Evolutionary conservation across 1,139 yeast genomes (phyloP).

Genomic region (Hanseniaspora sp.): DNA sequence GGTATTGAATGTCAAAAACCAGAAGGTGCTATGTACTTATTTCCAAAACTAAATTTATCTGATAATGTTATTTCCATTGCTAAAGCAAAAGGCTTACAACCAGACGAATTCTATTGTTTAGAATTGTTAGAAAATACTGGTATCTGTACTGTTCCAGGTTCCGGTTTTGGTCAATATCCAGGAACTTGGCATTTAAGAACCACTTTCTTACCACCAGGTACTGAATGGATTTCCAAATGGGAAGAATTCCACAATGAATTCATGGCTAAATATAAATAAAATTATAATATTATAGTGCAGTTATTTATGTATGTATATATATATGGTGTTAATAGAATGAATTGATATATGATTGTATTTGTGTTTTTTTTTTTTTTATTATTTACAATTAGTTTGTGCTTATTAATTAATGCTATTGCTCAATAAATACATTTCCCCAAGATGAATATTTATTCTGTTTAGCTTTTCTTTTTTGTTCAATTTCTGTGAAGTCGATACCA

Average conservation of each 20-base stretch:
- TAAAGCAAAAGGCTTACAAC: constrained; percentile 40
- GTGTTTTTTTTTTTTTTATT: neutral
- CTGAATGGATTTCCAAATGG: constrained; percentile 75
- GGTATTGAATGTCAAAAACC: constrained; percentile 80
- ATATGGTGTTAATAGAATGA: neutral
- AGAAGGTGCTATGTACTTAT: constrained; percentile 94
- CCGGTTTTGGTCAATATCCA: constrained; percentile 86
- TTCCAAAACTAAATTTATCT: constrained; percentile 65
- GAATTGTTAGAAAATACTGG: constrained; percentile 80
- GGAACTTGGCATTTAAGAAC: constrained; percentile 90
- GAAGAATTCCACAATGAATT: constrained; percentile 62
- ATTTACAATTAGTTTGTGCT: neutral
- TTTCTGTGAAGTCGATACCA: constrained; percentile 14
- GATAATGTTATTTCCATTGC: constrained; percentile 55
- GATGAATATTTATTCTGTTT: constrained; percentile 2
- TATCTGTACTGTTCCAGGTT: constrained; percentile 93
- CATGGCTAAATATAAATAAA: constrained; percentile 42
- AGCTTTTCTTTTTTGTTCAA: constrained; percentile 4
- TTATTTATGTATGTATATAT: neutral
- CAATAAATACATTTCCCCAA: constrained; percentile 11
- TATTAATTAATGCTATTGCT: neutral
- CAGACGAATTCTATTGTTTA: constrained; percentile 83
- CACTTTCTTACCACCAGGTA: constrained; percentile 90
- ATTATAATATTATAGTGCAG: neutral
- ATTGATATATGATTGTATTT: neutral